phyloP scores from a whole-genome alignment of 768 basidiomycete genomes.

The Tylopilus sp. region DNA sequence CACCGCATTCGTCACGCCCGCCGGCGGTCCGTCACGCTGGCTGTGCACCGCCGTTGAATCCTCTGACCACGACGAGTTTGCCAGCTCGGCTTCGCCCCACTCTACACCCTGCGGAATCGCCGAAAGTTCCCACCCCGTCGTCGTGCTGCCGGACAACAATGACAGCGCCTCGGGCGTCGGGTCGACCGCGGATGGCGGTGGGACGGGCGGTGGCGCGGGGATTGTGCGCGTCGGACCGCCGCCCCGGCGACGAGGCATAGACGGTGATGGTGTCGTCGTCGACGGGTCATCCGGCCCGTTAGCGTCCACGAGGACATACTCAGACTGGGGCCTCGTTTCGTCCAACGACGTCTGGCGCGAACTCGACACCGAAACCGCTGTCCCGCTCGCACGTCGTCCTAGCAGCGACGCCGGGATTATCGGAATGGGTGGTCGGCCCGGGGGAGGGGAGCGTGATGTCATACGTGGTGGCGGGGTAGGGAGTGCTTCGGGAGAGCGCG shows the following conservation, averaged over 20 bases:
- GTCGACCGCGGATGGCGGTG: slow-evolving; percentile 36
- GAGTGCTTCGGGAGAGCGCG: slow-evolving; percentile 30
- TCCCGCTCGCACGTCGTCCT: slow-evolving; percentile 38
- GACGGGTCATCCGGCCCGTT: slow-evolving; percentile 31
- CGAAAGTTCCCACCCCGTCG: slow-evolving; percentile 69
- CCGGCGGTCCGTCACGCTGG: slow-evolving; percentile 17
- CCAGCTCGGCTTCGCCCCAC: slow-evolving; percentile 45
- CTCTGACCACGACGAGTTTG: slow-evolving; percentile 63
- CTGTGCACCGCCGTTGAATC: slow-evolving; percentile 38
- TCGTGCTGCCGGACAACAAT: slow-evolving; percentile 30
- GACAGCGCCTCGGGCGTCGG: slow-evolving; percentile 34
- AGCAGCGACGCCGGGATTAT: slow-evolving; percentile 29
- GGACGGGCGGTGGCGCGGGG: slow-evolving; percentile 33
- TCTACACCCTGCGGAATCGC: slow-evolving; percentile 54
- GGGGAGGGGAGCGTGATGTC: slow-evolving; percentile 28
- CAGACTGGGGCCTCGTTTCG: slow-evolving; percentile 35
- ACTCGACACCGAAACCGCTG: slow-evolving; percentile 31
- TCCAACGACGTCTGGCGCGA: slow-evolving; percentile 40
- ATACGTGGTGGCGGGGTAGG: slow-evolving; percentile 48
- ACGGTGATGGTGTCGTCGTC: slow-evolving; percentile 28
- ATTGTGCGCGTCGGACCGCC: slow-evolving; percentile 13
- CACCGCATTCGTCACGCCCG: too few relatives aligned
- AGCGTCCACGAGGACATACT: slow-evolving; percentile 63
- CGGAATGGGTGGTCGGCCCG: slow-evolving; percentile 39
- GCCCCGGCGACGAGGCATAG: slow-evolving; percentile 38